Evolutionary conservation across 805 yeast genomes (phyloP).

Genomic region (Candida wancherniae): DNA sequence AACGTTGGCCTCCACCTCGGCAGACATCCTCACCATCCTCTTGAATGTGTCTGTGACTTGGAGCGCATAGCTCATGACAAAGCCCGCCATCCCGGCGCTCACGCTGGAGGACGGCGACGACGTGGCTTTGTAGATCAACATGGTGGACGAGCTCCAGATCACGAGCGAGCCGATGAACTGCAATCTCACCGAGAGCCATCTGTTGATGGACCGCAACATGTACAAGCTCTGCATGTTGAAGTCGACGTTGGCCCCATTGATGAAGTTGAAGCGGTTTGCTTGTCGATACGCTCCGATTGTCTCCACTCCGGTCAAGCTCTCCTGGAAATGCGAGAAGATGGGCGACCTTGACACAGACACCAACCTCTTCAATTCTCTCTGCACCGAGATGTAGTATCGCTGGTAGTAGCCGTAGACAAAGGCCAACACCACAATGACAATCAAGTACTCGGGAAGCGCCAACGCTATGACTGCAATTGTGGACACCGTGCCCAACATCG

Average conservation of each 20-base stretch:
- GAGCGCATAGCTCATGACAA: slow-evolving; percentile 60
- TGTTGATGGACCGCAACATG: slow-evolving; percentile 49
- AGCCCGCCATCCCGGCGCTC: slow-evolving; percentile 58
- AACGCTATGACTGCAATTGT: slow-evolving; percentile 50
- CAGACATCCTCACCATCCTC: slow-evolving; percentile 55
- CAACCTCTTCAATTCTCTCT: slow-evolving; percentile 53
- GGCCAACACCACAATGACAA: slow-evolving; percentile 44
- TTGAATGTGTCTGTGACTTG: slow-evolving; percentile 50
- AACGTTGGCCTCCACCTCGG: slow-evolving; percentile 58
- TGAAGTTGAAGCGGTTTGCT: slow-evolving; percentile 51
- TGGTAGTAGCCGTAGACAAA: slow-evolving; percentile 67
- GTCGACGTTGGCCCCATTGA: slow-evolving; percentile 50
- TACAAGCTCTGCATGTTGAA: slow-evolving; percentile 44
- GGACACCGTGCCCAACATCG: slow-evolving; percentile 41
- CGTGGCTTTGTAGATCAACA: slow-evolving; percentile 38
- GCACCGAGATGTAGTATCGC: slow-evolving; percentile 77
- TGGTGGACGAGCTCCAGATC: slow-evolving; percentile 46
- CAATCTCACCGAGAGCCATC: slow-evolving; percentile 63
- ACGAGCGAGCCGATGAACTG: slow-evolving; percentile 57
- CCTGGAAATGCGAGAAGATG: slow-evolving; percentile 58
- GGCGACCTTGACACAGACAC: slow-evolving; percentile 68
- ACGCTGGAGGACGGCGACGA: slow-evolving; percentile 38
- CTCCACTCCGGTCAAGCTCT: slow-evolving; percentile 69
- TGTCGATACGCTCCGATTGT: slow-evolving; percentile 80
- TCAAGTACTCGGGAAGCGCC: slow-evolving; percentile 51